Percentiles rank a stretch among this genome's conserved stretches.
phyloP scores from a whole-genome alignment of 306 rosid species.

The Sophora flavescens region DNA sequence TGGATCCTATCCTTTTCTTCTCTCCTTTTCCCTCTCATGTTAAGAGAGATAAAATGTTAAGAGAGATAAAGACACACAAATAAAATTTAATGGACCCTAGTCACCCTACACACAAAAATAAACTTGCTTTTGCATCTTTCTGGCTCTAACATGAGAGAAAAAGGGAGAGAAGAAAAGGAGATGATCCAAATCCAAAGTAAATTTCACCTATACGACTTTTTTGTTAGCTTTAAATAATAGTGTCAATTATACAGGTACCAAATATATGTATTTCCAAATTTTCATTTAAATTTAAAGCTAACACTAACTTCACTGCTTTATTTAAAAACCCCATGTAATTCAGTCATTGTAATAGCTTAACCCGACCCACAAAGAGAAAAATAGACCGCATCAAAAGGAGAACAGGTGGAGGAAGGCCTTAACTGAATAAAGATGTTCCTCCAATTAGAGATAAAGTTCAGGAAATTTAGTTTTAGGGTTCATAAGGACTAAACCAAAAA shows the following conservation, averaged over 20 bases:
- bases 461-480: not conserved
- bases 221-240: not conserved
- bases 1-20: too few species aligned
- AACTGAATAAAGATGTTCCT: not conserved
- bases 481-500: not conserved
- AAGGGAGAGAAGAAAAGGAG: too few species aligned
- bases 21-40: too few species aligned
- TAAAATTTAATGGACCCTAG: too few species aligned
- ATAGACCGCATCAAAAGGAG: not conserved
- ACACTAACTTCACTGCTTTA: not conserved
- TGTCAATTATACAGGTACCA: not conserved
- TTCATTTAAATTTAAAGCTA: not conserved
- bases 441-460: not conserved
- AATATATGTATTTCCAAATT: not conserved
- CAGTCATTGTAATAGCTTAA: conserved; percentile 23
- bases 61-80: too few species aligned
- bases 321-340: not conserved
- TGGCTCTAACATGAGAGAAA: too few species aligned
- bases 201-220: not conserved
- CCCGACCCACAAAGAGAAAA: not conserved
- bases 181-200: not conserved
- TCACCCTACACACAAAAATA: too few species aligned
- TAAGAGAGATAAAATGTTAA: too few species aligned
- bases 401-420: not conserved
- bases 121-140: too few species aligned